A percentile compares a stretch with the other conserved stretches of the same genome.
These are phyloP conservation scores for Calonectria leucothoes DNA, from an alignment of 2,329 filamentous ascomycete genomes.

Conservation along the genomic window DNA sequence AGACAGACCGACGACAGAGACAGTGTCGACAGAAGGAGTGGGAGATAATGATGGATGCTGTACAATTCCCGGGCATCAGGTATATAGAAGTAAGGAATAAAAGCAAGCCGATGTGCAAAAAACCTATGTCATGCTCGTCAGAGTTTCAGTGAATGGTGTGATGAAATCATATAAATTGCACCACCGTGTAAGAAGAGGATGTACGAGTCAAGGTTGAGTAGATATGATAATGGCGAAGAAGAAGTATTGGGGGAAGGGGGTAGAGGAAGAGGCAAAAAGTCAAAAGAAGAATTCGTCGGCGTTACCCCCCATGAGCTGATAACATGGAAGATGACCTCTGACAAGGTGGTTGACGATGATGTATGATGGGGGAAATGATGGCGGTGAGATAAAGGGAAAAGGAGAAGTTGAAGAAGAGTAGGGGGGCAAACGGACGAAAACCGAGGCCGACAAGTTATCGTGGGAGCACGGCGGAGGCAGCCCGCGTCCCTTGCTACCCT, in stretches of 20 bases:
- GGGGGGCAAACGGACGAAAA: slow-evolving; percentile 22
- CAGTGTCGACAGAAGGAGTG: slow-evolving; percentile 16
- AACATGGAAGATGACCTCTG: neutral
- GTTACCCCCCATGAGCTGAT: neutral
- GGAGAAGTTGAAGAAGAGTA: slow-evolving; percentile 7
- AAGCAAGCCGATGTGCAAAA: slow-evolving; percentile 28
- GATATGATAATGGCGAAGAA: neutral
- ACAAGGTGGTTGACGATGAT: slow-evolving; percentile 18
- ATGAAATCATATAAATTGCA: too few species aligned
- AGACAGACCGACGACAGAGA: slow-evolving; percentile 13
- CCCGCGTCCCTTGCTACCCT: slow-evolving; percentile 23
- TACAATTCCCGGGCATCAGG: slow-evolving; percentile 29
- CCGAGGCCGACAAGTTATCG: slow-evolving; percentile 41
- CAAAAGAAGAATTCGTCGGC: neutral
- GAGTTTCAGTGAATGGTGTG: neutral
- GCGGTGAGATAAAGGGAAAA: slow-evolving; percentile 22
- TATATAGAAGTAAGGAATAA: slow-evolving; percentile 31
- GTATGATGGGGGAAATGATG: slow-evolving; percentile 1
- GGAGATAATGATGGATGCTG: slow-evolving; percentile 35
- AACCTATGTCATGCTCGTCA: too few species aligned
- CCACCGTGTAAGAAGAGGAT: neutral
- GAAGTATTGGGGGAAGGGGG: neutral
- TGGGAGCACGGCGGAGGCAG: slow-evolving; percentile 33
- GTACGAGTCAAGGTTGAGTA: neutral
- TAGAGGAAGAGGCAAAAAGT: neutral